These are phyloP conservation scores for Aschersonia sp. DNA, from an alignment of 2,329 filamentous ascomycete genomes.

Conservation along the genomic window DNA sequence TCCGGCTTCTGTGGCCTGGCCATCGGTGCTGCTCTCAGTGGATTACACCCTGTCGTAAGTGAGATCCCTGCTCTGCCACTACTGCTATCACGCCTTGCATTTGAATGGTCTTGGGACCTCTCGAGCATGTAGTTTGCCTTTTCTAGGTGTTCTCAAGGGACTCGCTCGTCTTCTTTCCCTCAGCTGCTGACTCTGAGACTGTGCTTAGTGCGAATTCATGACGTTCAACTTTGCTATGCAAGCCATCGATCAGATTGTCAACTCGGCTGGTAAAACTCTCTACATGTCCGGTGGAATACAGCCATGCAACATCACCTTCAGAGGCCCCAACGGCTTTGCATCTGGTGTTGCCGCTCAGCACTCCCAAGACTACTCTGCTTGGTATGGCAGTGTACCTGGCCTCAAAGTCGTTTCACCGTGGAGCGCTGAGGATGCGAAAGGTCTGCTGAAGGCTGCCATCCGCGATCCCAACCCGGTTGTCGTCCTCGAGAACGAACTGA, in stretches of 20 bases:
- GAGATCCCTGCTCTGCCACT: too few relatives aligned
- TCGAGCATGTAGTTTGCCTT: too few relatives aligned
- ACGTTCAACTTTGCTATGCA: constrained; percentile 99
- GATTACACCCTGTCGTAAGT: constrained; percentile 84
- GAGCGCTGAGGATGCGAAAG: constrained; percentile 97
- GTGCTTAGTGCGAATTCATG: constrained; percentile 88
- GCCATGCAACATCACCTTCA: constrained; percentile 99
- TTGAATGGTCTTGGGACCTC: too few relatives aligned
- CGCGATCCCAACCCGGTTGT: constrained; percentile 96
- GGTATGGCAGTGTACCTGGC: constrained; percentile 97
- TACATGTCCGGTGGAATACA: constrained; percentile 99
- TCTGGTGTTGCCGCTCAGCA: constrained; percentile 92
- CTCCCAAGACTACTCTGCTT: constrained; percentile 96
- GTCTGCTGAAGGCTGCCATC: constrained; percentile 92
- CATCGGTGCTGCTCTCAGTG: constrained; percentile 86
- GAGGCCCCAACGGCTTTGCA: constrained; percentile 96
- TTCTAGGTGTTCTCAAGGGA: too few relatives aligned
- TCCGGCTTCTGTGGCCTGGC: constrained; percentile 89
- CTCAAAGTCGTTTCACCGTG: constrained; percentile 94
- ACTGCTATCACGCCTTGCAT: too few relatives aligned
- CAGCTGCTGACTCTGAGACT: not conserved
- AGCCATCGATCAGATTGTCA: constrained; percentile 98
- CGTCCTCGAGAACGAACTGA: constrained; percentile 74
- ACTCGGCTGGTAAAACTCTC: constrained; percentile 96
- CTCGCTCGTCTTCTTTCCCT: not conserved